These are phyloP conservation scores for Entophlyctis luteolus DNA, from an alignment of 192 early-diverging fungal genomes.

Conservation along the genomic window DNA sequence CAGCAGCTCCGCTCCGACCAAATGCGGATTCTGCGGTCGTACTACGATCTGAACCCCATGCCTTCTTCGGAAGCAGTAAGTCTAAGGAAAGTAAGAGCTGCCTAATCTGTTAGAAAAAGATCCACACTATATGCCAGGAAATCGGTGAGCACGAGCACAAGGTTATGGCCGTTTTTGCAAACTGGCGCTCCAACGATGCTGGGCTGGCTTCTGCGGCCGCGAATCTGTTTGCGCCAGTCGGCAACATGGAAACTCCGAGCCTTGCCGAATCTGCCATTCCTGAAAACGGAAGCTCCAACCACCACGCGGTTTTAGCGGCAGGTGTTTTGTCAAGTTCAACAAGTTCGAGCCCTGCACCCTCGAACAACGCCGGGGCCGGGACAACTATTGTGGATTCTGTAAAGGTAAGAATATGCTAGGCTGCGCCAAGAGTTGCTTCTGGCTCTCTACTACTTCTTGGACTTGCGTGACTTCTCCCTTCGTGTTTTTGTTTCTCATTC, in stretches of 20 bases:
- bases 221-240: not conserved
- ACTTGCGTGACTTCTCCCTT: not conserved
- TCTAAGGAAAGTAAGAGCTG: not conserved
- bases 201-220: not conserved
- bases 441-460: no score
- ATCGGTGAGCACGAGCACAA: slow-evolving; percentile 8
- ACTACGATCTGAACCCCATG: slow-evolving; percentile 13
- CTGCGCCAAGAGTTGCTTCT: no score
- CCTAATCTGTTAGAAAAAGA: not conserved
- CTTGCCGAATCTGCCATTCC: not conserved
- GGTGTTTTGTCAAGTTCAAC: not conserved
- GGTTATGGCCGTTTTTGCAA: slow-evolving; percentile 14
- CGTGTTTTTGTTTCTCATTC: not conserved
- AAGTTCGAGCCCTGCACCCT: not conserved
- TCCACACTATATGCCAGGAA: not conserved
- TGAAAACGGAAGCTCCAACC: not conserved
- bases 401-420: not conserved
- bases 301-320: not conserved
- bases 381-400: slow-evolving; percentile 6
- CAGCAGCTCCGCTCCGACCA: slow-evolving; percentile 20
- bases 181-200: slow-evolving; percentile 14
- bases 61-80: slow-evolving; percentile 10
- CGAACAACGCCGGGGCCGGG: not conserved
- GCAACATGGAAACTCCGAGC: not conserved
- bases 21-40: not conserved